Base-by-base conservation (phyloP, 2,329 filamentous ascomycete genomes). In the Aspergillus chevalieri region DNA sequence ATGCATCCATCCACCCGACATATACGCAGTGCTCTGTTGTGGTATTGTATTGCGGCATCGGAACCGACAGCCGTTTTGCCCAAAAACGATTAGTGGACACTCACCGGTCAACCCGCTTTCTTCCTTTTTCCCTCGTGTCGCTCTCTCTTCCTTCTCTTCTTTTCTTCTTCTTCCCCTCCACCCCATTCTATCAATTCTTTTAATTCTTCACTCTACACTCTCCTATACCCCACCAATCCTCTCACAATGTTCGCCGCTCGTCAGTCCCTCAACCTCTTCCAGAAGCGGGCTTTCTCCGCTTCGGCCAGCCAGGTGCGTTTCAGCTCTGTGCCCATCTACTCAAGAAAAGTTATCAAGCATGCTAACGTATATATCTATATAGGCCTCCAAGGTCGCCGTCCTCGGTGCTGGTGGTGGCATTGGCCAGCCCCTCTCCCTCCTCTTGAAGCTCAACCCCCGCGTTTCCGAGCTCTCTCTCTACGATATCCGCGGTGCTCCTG, bases 361-460 rank as follows among this genome's bases (percentile, higher is more conserved):
- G 47, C 57, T 58, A 53, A 63, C 47, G 28, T 45, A 43, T n/a
- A 33, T 48, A 43, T n/a, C 30, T 48, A 2, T 17, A 34, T 61
- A 98, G 93, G 83, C 90, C 69, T 94, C 91, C 77, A 97, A 97
- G 84, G 93, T 98, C 67, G 84, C 91, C 70, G 90, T 98, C 63
- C 88, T 97, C 73, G 93, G 93, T 80, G 93, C 93, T 63, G 87
- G 87, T 68, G 93, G 93, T 78, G 93, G 93, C 76, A 98, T 98
- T 78, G 93, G 93, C 74, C 93, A 98, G 74, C 93, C 93, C 68
- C 81, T 98, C 67, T 98, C 93, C 52, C 87, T 98, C 62, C 86
- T 98, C 70, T 83, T 98, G 75, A 98, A 98, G 89, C 85, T 96
- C 72, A 97, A 96, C 86, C 89, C 91, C 65, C 83, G 88, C 69